phyloP scores from a whole-genome alignment of 495 filamentous ascomycete species.

The Bacidia rubella region DNA sequence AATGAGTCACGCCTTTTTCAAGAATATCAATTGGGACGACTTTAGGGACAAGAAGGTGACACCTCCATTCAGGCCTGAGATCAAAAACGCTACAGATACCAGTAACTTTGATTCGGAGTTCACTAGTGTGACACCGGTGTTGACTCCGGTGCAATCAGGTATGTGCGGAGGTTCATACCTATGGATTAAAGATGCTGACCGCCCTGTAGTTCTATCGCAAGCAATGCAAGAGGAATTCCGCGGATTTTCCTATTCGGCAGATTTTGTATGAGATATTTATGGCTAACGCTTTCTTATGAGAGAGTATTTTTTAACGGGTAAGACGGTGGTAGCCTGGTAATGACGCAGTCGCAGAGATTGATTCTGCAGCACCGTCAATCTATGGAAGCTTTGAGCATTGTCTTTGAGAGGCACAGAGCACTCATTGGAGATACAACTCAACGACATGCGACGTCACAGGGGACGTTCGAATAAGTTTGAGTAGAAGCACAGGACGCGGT shows the following conservation, averaged over 20 bases:
- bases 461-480: no score
- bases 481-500: no score
- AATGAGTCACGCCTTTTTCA: slow-evolving; percentile 98
- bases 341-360: no score
- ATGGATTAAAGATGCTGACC: slow-evolving; percentile 7
- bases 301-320: background rate
- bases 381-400: no score
- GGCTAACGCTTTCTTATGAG: background rate
- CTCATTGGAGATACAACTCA: no score
- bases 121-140: slow-evolving; percentile 92
- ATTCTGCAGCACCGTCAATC: no score
- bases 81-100: slow-evolving; percentile 85
- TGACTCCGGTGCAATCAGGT: slow-evolving; percentile 97
- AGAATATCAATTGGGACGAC: slow-evolving; percentile 96
- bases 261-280: slow-evolving; percentile 36
- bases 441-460: no score
- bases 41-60: slow-evolving; percentile 86
- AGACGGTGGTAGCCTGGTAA: no score
- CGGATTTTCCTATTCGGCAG: slow-evolving; percentile 89
- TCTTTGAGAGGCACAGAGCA: no score
- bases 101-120: slow-evolving; percentile 99
- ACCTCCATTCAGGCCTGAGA: slow-evolving; percentile 78
- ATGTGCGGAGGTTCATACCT: slow-evolving; percentile 26
- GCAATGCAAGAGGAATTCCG: slow-evolving; percentile 99
- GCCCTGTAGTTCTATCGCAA: slow-evolving; percentile 73